Evolutionary conservation across 768 basidiomycete species (phyloP).

Genomic region (Phylloporus sp.): DNA sequence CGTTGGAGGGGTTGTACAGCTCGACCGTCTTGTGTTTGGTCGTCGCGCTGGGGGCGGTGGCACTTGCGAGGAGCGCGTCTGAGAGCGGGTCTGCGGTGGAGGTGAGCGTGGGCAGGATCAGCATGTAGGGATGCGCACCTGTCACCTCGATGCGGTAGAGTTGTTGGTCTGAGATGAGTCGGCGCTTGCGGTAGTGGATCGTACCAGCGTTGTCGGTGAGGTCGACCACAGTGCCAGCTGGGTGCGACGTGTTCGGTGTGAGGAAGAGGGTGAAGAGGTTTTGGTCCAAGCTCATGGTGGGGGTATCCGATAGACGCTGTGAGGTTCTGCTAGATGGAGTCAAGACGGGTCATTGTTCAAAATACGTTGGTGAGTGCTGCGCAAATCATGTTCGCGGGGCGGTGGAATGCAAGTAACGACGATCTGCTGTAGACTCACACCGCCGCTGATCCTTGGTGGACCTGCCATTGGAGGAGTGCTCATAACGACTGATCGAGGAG

Average conservation of each 20-base stretch:
- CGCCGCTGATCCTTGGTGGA: no score
- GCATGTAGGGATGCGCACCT: constrained; percentile 48
- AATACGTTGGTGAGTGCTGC: not conserved
- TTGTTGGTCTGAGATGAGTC: constrained; percentile 39
- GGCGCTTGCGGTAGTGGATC: constrained; percentile 70
- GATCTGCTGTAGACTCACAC: no score
- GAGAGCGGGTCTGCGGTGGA: constrained; percentile 64
- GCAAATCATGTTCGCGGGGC: not conserved
- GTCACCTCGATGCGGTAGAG: constrained; percentile 65
- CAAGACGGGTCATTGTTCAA: not conserved
- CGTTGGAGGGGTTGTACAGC: constrained; percentile 65
- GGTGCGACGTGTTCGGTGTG: constrained; percentile 54
- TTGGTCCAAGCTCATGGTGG: constrained; percentile 74
- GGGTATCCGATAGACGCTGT: not conserved
- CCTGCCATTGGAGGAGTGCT: no score
- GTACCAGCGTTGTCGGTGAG: constrained; percentile 62
- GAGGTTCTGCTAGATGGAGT: not conserved
- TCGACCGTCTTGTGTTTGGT: constrained; percentile 74
- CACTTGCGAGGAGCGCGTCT: constrained; percentile 66
- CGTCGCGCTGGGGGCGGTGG: constrained; percentile 56
- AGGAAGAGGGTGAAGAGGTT: constrained; percentile 80
- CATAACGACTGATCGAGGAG: no score
- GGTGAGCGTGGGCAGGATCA: constrained; percentile 15
- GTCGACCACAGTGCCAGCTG: constrained; percentile 52
- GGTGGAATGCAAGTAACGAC: not conserved